A percentile compares a stretch with the other conserved stretches of the same genome.
Conservation (phyloP, 257 asterid species). For the Solanum tacnaense region DNA sequence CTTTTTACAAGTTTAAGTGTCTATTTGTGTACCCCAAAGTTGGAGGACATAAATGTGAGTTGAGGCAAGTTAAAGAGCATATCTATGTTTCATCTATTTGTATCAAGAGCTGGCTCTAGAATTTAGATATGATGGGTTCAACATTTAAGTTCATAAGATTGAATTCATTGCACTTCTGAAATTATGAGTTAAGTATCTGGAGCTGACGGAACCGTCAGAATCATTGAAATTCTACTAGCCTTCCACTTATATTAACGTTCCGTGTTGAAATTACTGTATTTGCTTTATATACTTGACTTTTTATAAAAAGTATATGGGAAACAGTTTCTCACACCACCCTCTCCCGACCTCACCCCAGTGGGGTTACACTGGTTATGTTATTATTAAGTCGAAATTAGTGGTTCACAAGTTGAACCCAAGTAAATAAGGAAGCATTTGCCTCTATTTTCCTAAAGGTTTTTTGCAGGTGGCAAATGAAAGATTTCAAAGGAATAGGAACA, state of each 20-base stretch:
- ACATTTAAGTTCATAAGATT: not conserved
- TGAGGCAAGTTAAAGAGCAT: too few species aligned
- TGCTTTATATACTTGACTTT: not conserved
- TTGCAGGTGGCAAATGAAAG: not conserved
- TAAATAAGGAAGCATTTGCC: not conserved
- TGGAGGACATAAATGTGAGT: too few species aligned
- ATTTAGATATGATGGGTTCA: not conserved
- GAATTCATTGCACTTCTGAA: not conserved
- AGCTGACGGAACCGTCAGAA: too few species aligned
- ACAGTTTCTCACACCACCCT: constrained; percentile 22
- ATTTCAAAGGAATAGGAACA: not conserved
- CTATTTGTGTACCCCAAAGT: too few species aligned
- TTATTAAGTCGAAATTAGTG: not conserved
- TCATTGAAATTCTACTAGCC: not conserved
- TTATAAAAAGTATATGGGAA: not conserved
- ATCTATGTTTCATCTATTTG: not conserved
- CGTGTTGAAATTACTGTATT: not conserved
- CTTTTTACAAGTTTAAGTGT: too few species aligned
- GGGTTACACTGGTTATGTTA: not conserved
- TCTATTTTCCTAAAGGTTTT: not conserved
- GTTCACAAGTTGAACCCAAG: not conserved
- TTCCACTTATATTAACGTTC: not conserved
- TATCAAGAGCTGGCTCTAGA: not conserved
- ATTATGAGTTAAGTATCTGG: not conserved
- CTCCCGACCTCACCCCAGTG: constrained; percentile 27